Evolutionary conservation across 2,329 filamentous ascomycete genomes (phyloP), one percentile per base, ranked within the genome.

Genomic region (Laburnicola sp.): DNA sequence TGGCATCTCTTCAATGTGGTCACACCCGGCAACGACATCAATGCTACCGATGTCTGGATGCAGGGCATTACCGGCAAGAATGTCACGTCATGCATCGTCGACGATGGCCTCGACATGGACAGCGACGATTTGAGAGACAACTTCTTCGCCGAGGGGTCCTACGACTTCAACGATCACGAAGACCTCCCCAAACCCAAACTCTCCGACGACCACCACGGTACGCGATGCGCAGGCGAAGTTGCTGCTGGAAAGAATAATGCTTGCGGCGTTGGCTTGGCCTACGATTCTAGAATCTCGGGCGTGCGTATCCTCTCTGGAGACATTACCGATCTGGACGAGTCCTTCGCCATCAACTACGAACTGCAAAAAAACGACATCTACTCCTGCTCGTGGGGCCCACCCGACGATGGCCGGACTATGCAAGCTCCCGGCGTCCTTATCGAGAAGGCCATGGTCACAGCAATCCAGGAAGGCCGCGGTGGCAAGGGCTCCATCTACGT

Each of bases 381-480:
- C 75, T 99, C 94, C 0, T 99, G 94, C 76, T 99, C 94, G 0
- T 99, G 94, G 94, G 94, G 94, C 0, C 94, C 94, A 6, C 90
- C 91, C 0, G 94, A 99, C 65, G 92, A 97, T 70, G 94, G 94
- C 39, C 80, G 81, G 54, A 91, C 91, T 23, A 99, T 99, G 94
- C 93, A 97, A 62, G 90, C 86, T 0, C 94, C 94, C 0, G 90
- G 91, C 4, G 83, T 96, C 47, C 79, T 99, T 21, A 97, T 99
- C 65, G 85, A 87, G 62, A 84, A 86, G 60, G 93, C 94, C 26
- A 96, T 99, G 86, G 79, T 97, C 44, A 94, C 94, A 62, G 93
- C 90, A 30, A 82, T 97, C 8, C 92, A 97, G 69, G 86, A 95
- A 52, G 94, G 94, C 36, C 88, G 94, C 45, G 80, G 78, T 43